Percentiles rank a stretch among this genome's conserved stretches.
phyloP scores from a whole-genome alignment of 495 filamentous ascomycete genomes.

The Penicillium samsonianum region DNA sequence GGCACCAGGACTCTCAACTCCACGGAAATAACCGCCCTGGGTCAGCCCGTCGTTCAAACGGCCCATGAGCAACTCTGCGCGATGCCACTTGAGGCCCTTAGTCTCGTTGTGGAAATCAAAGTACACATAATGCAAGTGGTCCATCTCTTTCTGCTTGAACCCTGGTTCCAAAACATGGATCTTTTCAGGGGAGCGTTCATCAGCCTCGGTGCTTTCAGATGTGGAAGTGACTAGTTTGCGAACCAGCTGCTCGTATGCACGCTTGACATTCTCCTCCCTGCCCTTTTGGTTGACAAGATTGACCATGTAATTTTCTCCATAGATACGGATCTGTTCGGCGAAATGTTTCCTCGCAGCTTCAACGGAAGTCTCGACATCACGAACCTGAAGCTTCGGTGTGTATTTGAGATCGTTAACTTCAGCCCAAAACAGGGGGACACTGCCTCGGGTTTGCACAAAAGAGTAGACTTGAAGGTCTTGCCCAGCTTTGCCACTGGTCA shows the following conservation, averaged over 20 bases:
- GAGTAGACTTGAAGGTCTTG: constrained; percentile 85
- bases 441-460: constrained; percentile 94
- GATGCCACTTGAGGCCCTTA: constrained; percentile 89
- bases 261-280: constrained; percentile 81
- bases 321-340: constrained; percentile 83
- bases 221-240: constrained; percentile 70
- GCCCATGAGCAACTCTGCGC: constrained; percentile 82
- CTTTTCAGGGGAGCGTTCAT: constrained; percentile 68
- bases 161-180: constrained; percentile 72
- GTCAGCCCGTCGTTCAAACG: constrained; percentile 69
- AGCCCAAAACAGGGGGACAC: constrained; percentile 92
- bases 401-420: constrained; percentile 90
- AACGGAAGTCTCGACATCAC: constrained; percentile 78
- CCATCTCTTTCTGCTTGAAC: constrained; percentile 61
- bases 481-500: constrained; percentile 69
- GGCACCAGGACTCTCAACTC: constrained; percentile 76
- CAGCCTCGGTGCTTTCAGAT: constrained; percentile 58
- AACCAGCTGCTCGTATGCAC: constrained; percentile 88
- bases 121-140: constrained; percentile 91
- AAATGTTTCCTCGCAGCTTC: constrained; percentile 83
- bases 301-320: constrained; percentile 95
- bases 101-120: constrained; percentile 99
- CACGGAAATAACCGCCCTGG: constrained; percentile 88
- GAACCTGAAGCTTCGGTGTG: constrained; percentile 83
- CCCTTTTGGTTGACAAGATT: constrained; percentile 96